Evolutionary conservation across 306 rosid genomes (phyloP), one percentile per base, ranked within the genome.

Genomic region (Amphicarpaea edgeworthii): DNA sequence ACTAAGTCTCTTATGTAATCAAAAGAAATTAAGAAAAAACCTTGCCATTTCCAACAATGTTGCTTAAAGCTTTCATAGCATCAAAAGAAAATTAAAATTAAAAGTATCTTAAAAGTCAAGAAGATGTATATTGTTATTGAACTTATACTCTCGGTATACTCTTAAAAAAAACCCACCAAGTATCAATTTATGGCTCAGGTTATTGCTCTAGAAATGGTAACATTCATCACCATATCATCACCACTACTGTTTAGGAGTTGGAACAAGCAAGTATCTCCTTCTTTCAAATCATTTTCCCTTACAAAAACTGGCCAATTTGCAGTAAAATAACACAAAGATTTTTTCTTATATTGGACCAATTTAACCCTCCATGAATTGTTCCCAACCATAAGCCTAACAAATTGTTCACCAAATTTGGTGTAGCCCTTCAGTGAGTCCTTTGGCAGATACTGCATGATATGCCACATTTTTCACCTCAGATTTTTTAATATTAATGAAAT

Each of bases 221-320:
- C 77, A 41, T 59, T 69, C 2, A 78, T 32, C 55, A 69, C 64
- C 8, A 68, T 15, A 3, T 59, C 55, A 34, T 40, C 73, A 53
- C 55, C 73, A 53, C 55, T 0, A 46, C 23, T 12, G 15, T 8
- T 37, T 1, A 78, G 7, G 17, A 60, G 23, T 17, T 70, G 3
- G 24, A 78, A 78, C 0, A 50, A 15, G 57, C 82, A 78, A 16
- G 15, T 54, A 60, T 78, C 77, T 47, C 76, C 76, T 32, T 5
- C 32, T 20, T 70, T 1, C 8, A 78, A 70, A 37, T 20, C 3
- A 5, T 70, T 60, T 11, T 78, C 77, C 64, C 23, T 78, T 47
- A n/a, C 57, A 23, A 78, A 78, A 21, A 0, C 0, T n/a, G 4
- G 0, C 77, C 77, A 78, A 1, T 75, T 7, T 70, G 11, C 26